Percentiles rank a stretch among this genome's conserved stretches.
Conservation (phyloP, 2,329 filamentous ascomycete species). For the Elsinoe fawcettii region DNA sequence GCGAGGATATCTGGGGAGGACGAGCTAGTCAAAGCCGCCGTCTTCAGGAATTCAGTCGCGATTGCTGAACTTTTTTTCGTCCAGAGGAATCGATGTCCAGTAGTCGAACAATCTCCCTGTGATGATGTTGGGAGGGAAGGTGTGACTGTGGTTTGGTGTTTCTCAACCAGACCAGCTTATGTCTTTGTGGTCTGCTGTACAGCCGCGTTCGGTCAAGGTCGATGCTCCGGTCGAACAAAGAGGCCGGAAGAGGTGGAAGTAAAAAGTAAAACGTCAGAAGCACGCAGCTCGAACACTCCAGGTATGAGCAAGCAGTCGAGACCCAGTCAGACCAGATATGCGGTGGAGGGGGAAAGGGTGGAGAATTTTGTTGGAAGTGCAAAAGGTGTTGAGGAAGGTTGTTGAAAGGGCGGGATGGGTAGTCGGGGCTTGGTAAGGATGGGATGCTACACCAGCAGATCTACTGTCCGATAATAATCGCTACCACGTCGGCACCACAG, state of each 20-base stretch:
- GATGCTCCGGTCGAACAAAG: background rate
- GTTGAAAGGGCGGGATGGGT: conserved; percentile 14
- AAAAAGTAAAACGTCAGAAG: conserved; percentile 10
- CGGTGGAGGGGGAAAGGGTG: conserved; percentile 6
- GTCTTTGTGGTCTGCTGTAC: background rate
- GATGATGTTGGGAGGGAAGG: conserved; percentile 1
- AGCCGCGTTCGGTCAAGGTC: background rate
- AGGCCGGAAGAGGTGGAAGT: background rate
- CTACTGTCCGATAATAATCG: background rate
- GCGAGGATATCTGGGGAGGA: conserved; percentile 13
- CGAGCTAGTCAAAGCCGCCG: conserved; percentile 35
- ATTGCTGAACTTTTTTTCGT: conserved; percentile 12
- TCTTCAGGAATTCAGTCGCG: conserved; percentile 13
- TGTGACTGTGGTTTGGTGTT: conserved; percentile 10
- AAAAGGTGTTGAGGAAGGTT: conserved; percentile 15
- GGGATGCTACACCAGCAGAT: background rate
- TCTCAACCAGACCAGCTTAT: conserved; percentile 7
- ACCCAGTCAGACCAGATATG: conserved; percentile 2
- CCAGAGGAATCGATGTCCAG: background rate
- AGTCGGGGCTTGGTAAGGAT: background rate
- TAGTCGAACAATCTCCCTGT: background rate
- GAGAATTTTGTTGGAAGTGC: conserved; percentile 1
- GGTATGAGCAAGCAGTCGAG: conserved; percentile 10
- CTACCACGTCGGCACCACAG: conserved; percentile 9
- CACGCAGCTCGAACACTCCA: conserved; percentile 12